These are phyloP conservation scores for Avicennia marina DNA, from an alignment of 257 asterid species.

Conservation along the genomic window DNA sequence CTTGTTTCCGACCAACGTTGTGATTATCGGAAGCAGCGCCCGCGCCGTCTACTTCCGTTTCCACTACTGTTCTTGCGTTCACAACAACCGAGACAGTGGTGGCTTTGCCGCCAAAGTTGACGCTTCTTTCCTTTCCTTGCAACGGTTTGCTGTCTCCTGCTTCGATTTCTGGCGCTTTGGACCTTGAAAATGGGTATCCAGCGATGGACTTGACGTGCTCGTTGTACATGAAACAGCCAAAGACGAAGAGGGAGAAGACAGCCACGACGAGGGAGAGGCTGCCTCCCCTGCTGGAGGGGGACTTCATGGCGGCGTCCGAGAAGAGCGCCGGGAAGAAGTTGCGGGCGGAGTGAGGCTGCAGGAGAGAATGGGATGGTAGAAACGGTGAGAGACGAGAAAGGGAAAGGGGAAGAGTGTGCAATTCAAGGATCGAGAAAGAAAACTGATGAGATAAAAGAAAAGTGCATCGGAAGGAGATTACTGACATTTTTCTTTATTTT, in stretches of 20 bases:
- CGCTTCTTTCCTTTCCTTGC: neutral
- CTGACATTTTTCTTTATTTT: no score
- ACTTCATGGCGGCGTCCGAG: neutral
- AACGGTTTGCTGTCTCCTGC: no score
- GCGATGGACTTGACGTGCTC: conserved; percentile 12
- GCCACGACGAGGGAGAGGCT: conserved; percentile 1
- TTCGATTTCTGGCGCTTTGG: no score
- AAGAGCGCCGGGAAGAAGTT: no score
- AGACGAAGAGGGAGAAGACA: neutral
- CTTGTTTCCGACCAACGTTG: no score
- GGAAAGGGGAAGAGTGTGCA: no score
- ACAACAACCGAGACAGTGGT: neutral
- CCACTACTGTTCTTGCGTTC: conserved; percentile 7
- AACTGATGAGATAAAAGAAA: no score
- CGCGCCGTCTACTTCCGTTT: neutral
- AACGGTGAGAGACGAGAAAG: no score
- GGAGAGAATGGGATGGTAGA: no score
- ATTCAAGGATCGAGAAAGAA: no score
- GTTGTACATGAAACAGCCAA: conserved; percentile 16
- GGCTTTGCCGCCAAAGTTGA: neutral
- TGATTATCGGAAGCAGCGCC: neutral
- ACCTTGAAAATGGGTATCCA: neutral
- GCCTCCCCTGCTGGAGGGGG: neutral
- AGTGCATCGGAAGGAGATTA: no score
- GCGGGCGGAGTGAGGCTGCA: no score